Evolutionary conservation across 1,284 basidiomycete species (phyloP), one percentile per base, ranked within the genome.

Genomic region (Cutaneotrichosporon dermatis): DNA sequence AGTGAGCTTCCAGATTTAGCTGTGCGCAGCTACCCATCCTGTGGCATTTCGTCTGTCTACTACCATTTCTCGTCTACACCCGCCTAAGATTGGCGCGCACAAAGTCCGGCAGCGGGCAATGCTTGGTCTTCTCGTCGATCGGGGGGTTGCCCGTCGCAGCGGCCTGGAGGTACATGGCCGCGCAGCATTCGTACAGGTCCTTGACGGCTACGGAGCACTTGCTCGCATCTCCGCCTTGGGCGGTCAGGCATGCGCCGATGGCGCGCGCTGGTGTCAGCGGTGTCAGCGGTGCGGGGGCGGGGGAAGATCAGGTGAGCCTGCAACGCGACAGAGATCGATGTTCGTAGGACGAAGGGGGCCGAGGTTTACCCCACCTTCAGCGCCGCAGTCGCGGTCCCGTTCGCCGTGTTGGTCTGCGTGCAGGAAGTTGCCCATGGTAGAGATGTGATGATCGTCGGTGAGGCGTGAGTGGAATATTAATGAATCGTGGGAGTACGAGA

Each of bases 101-200:
- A 2, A 76, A 67, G 10, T 48, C 55, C 48, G 61, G 42, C 9
- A 75, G 57, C 7, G 75, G 75, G 56, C 75, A 76, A 8, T 67
- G 60, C 6, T 66, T 65, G 49, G 65, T 70, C 54, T 58, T 60
- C 16, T 16, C 50, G 10, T 56, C 58, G 3, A 61, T 64, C 4
- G 48, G 43, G 3, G 40, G 36, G 33, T 60, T 64, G 11, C 70
- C 71, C n/a, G 63, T 58, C 39, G 59, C 62, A 34, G 65, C 67
- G 1, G 59, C 62, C 0, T 46, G 51, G 7, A 15, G 39, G 56
- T 74, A 76, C 72, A 76, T 74, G 25, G 58, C 62, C 34, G 60
- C 56, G 52, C 75, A 76, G 65, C 75, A 76, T 51, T 54, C 44
- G 63, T 76, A 76, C 34, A 76, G 67, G 8, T 60, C 57, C n/a